Conservation (phyloP, 257 asterid species). For the Agastache rugosa region DNA sequence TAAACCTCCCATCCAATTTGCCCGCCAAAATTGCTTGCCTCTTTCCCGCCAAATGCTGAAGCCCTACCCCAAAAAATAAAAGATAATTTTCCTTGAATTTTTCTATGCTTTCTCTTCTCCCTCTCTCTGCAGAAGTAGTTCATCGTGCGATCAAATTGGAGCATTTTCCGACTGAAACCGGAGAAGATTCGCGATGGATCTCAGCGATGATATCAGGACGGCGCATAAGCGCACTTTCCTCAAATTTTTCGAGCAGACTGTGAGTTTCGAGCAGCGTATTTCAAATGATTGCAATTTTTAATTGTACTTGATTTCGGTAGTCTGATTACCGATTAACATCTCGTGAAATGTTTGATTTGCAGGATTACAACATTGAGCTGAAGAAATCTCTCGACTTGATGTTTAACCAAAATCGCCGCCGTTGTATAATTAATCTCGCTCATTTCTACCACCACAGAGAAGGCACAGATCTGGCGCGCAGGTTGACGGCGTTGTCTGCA, state of each 20-base stretch:
- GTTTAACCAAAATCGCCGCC: constrained; percentile 76
- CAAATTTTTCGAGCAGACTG: constrained; percentile 89
- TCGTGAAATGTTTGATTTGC: constrained; percentile 27
- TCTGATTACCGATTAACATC: neutral
- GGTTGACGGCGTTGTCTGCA: constrained; percentile 42
- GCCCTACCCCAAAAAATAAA: constrained; percentile 30
- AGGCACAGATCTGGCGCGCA: constrained; percentile 89
- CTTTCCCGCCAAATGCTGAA: constrained; percentile 68
- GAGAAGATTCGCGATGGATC: constrained; percentile 62
- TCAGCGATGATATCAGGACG: constrained; percentile 81
- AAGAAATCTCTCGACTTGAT: constrained; percentile 61
- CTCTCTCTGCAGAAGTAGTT: neutral
- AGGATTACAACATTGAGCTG: constrained; percentile 71
- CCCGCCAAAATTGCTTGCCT: constrained; percentile 56
- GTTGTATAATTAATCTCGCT: constrained; percentile 71
- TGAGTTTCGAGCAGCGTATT: constrained; percentile 33
- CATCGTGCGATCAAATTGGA: constrained; percentile 13
- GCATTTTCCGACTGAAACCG: constrained; percentile 16
- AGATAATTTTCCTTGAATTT: neutral
- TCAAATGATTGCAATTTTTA: neutral
- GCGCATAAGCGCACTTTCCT: constrained; percentile 84
- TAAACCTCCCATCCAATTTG: neutral
- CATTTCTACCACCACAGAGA: constrained; percentile 84
- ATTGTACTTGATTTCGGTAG: neutral
- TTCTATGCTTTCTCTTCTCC: neutral